Evolutionary conservation across 2,329 filamentous ascomycete species (phyloP).

Genomic region (Rhynchosporium secalis): DNA sequence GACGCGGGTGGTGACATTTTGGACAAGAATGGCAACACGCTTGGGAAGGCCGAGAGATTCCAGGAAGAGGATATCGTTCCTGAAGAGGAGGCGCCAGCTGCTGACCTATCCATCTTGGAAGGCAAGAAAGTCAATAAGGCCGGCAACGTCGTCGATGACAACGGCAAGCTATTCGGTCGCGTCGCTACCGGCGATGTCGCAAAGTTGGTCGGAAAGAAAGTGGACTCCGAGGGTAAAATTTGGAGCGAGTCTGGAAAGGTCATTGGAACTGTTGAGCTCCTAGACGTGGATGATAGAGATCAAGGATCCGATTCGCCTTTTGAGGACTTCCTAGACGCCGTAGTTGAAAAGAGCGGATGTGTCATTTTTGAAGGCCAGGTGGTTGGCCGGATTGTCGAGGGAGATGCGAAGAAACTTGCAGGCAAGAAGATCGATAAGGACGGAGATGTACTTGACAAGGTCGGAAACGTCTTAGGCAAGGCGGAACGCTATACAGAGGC

Average conservation of each 20-base stretch:
- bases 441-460: slow-evolving; percentile 66
- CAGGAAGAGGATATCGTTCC: slow-evolving; percentile 40
- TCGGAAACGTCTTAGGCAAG: slow-evolving; percentile 66
- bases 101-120: slow-evolving; percentile 52
- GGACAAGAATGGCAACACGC: slow-evolving; percentile 67
- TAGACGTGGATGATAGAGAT: slow-evolving; percentile 56
- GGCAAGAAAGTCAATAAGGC: slow-evolving; percentile 59
- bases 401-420: slow-evolving; percentile 62
- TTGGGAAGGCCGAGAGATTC: slow-evolving; percentile 42
- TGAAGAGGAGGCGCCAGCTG: slow-evolving; percentile 28
- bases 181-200: slow-evolving; percentile 64
- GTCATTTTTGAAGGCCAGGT: slow-evolving; percentile 55
- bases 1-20: slow-evolving; percentile 82
- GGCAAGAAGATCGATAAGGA: slow-evolving; percentile 68
- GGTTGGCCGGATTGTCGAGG: slow-evolving; percentile 60
- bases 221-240: slow-evolving; percentile 67
- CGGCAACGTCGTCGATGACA: slow-evolving; percentile 56
- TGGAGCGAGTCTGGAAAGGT: slow-evolving; percentile 70
- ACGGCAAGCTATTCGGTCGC: slow-evolving; percentile 58
- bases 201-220: slow-evolving; percentile 62
- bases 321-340: slow-evolving; percentile 57
- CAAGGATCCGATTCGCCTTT: slow-evolving; percentile 53
- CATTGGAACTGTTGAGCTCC: slow-evolving; percentile 65
- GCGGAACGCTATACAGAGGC: slow-evolving; percentile 66
- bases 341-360: slow-evolving; percentile 54